phyloP scores from a whole-genome alignment of 345 rosid species.

The Eutrema heterophyllum region DNA sequence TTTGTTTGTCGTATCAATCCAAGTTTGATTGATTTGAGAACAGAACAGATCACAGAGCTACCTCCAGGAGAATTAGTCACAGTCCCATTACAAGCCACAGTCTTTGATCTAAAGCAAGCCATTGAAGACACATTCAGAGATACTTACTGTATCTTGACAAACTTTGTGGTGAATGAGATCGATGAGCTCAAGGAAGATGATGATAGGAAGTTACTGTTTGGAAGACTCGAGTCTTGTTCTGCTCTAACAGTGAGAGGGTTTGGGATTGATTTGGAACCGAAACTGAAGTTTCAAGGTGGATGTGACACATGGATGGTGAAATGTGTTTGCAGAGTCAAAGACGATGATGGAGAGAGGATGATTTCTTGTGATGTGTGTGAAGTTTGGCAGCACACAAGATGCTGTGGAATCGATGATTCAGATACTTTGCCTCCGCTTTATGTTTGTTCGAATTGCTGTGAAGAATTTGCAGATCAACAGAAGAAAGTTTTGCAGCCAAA shows the following conservation, averaged over 20 bases:
- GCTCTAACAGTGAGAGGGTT: constrained; percentile 47
- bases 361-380: constrained; percentile 78
- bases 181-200: constrained; percentile 38
- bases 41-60: constrained; percentile 19
- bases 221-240: constrained; percentile 48
- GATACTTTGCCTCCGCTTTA: constrained; percentile 70
- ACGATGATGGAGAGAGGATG: constrained; percentile 97
- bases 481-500: constrained; percentile 29
- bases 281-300: constrained; percentile 59
- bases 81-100: constrained; percentile 58
- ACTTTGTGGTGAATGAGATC: constrained; percentile 50
- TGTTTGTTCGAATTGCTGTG: constrained; percentile 62
- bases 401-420: constrained; percentile 65
- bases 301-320: constrained; percentile 70
- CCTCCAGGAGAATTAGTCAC: constrained; percentile 57
- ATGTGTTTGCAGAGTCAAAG: constrained; percentile 70
- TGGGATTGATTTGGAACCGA: constrained; percentile 40
- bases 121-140: constrained; percentile 57
- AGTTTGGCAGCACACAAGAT: constrained; percentile 89
- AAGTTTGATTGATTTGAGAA: constrained; percentile 26
- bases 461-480: constrained; percentile 37
- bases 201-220: constrained; percentile 41
- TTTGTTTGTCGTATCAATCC: constrained; percentile 57
- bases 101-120: constrained; percentile 60
- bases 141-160: constrained; percentile 57